Base-by-base conservation (phyloP, 2,329 filamentous ascomycete genomes). In the Ilyonectria mors-panacis region DNA sequence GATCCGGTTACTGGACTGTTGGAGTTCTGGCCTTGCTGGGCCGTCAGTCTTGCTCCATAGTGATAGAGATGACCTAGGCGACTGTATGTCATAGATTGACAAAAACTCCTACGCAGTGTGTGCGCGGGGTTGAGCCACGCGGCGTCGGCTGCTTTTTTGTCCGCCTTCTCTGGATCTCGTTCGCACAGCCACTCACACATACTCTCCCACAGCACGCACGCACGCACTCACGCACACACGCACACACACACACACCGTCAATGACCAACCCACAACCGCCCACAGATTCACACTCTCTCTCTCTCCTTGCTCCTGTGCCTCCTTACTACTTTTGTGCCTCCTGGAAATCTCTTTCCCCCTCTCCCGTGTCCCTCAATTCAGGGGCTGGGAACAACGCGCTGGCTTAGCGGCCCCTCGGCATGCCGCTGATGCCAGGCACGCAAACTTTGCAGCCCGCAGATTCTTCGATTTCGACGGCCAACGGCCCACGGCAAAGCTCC, bases 91-190 rank as follows among this genome's bases (percentile, higher is more conserved):
- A n/a, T n/a, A n/a, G n/a, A n/a, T n/a, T n/a, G n/a, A 51, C 48
- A 7, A 21, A 53, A 53, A 53, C 30, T 8, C 9, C 17, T 21
- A 9, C 30, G 28, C 47, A 19, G 30, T 37, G 33, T 33, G 3
- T 44, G 59, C 30, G n/a, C 37, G 47, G 35, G 6, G 7, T 21
- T 8, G 30, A 35, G n/a, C 26, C 15, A 21, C 30, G 30, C 45
- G 47, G 57, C 21, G 62, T 48, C 28, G 28, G 30, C 37, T 58
- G 50, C 58, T 63, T 53, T 70, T 68, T 63, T 68, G 57, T 68
- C 65, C 39, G 48, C 21, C n/a, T 8, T 28, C 23, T 6, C 35
- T 8, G 7, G 13, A 6, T 37, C 60, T 50, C 7, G 28, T 21
- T n/a, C 28, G 28, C 33, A 50, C 55, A 35, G 39, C 62, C 62